These are phyloP conservation scores for Zarea fungicola DNA, from an alignment of 2,329 filamentous ascomycete species.

Conservation along the genomic window DNA sequence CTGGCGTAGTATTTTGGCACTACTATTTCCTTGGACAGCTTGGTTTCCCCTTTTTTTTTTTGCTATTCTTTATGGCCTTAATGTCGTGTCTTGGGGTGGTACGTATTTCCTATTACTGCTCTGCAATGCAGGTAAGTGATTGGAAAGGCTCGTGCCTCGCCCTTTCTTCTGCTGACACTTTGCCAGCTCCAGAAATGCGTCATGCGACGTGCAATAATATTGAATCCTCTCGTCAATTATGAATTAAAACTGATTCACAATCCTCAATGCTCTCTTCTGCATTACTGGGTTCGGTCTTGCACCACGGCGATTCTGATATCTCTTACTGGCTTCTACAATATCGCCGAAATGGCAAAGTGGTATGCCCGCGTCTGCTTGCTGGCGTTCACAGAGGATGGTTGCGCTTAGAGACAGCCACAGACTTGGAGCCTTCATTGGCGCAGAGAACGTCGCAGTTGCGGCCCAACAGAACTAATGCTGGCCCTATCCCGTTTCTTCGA, in stretches of 20 bases:
- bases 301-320: constrained; percentile 75
- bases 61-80: constrained; percentile 72
- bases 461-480: constrained; percentile 32
- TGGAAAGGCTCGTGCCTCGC: not conserved
- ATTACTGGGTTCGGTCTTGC: constrained; percentile 73
- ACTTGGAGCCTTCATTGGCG: constrained; percentile 50
- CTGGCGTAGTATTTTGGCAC: constrained; percentile 58
- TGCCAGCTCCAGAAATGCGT: constrained; percentile 62
- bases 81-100: constrained; percentile 82
- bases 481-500: constrained; percentile 55
- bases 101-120: constrained; percentile 88
- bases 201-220: constrained; percentile 63
- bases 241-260: constrained; percentile 85
- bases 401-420: constrained; percentile 60
- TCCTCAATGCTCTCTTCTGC: constrained; percentile 65
- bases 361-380: constrained; percentile 62
- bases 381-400: constrained; percentile 75
- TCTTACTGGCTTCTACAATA: constrained; percentile 68
- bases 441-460: constrained; percentile 44
- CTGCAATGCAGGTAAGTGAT: constrained; percentile 52
- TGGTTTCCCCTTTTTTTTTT: no score
- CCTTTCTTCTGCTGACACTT: not conserved
- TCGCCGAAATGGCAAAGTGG: constrained; percentile 46
- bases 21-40: constrained; percentile 71
- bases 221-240: constrained; percentile 70